Percentiles rank a stretch among this genome's conserved stretches.
These are phyloP conservation scores for Tagetes patula DNA, from an alignment of 129 eudicot genomes.

Conservation along the genomic window DNA sequence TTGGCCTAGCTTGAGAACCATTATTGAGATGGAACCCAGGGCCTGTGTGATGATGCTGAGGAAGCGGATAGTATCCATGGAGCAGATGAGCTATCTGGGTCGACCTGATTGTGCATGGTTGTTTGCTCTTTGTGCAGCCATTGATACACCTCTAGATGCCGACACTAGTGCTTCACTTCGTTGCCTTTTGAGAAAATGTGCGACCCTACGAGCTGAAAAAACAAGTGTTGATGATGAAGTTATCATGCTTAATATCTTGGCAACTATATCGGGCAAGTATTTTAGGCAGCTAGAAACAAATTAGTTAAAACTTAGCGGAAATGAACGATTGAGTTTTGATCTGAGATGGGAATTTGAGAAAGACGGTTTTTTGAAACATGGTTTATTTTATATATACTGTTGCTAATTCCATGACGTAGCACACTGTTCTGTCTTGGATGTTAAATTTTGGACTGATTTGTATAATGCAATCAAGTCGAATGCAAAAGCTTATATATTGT, in stretches of 20 bases:
- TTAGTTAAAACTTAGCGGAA: slow-evolving; percentile 13
- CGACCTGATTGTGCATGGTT: slow-evolving; percentile 69
- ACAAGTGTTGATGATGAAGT: slow-evolving; percentile 67
- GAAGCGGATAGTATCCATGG: slow-evolving; percentile 51
- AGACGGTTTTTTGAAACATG: slow-evolving; percentile 4
- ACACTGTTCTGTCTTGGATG: not conserved
- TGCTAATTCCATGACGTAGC: not conserved
- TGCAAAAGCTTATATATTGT: not conserved
- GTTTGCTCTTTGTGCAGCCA: slow-evolving; percentile 83
- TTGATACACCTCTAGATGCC: slow-evolving; percentile 73
- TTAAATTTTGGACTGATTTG: not conserved
- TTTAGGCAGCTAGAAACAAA: slow-evolving; percentile 68
- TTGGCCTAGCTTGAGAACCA: slow-evolving; percentile 51
- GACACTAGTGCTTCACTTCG: slow-evolving; percentile 79
- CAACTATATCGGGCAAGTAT: slow-evolving; percentile 75
- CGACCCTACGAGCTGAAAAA: slow-evolving; percentile 64
- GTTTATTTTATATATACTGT: not conserved
- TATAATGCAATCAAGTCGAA: not conserved
- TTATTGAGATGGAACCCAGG: slow-evolving; percentile 62
- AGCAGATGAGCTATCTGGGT: slow-evolving; percentile 41
- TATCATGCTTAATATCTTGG: slow-evolving; percentile 73
- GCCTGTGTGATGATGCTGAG: slow-evolving; percentile 60
- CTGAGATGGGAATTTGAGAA: slow-evolving; percentile 21
- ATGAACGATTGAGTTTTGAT: slow-evolving; percentile 2
- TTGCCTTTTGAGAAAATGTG: slow-evolving; percentile 75